A percentile compares a stretch with the other conserved stretches of the same genome.
These are phyloP conservation scores for Murraya paniculata DNA, from an alignment of 345 rosid genomes.

Conservation along the genomic window DNA sequence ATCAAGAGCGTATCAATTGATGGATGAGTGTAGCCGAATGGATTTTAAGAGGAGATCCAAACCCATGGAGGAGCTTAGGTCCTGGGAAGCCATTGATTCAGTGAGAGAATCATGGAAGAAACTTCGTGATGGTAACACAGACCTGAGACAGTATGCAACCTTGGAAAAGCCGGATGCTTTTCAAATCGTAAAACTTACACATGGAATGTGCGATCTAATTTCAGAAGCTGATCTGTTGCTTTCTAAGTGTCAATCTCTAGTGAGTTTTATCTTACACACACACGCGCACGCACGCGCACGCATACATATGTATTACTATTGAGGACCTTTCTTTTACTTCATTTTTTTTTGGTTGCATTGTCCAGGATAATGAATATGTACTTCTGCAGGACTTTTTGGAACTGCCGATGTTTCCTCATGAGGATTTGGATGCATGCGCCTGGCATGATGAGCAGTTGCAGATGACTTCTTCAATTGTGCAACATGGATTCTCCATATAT, in stretches of 20 bases:
- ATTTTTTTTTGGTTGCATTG: neutral
- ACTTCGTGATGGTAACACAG: slow-evolving; percentile 39
- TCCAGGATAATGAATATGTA: slow-evolving; percentile 14
- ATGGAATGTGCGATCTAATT: slow-evolving; percentile 59
- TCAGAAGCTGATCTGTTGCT: slow-evolving; percentile 68
- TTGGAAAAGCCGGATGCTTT: slow-evolving; percentile 55
- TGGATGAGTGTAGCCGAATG: slow-evolving; percentile 90
- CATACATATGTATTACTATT: neutral
- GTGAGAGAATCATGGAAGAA: slow-evolving; percentile 71
- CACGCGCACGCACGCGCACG: no score
- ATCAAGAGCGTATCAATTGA: slow-evolving; percentile 44
- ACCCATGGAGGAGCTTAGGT: slow-evolving; percentile 23
- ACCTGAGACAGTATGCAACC: slow-evolving; percentile 45
- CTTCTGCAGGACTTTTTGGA: slow-evolving; percentile 54
- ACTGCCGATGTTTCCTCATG: slow-evolving; percentile 32
- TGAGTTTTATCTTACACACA: slow-evolving; percentile 21
- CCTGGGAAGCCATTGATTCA: slow-evolving; percentile 22
- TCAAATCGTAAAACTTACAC: slow-evolving; percentile 41
- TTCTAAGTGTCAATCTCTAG: slow-evolving; percentile 43
- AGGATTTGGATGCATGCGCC: slow-evolving; percentile 38
- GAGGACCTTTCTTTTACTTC: neutral
- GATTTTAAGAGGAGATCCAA: slow-evolving; percentile 45
- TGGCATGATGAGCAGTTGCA: slow-evolving; percentile 49
- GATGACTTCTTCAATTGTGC: slow-evolving; percentile 52
- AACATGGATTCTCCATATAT: slow-evolving; percentile 56